phyloP scores from a whole-genome alignment of 23 red algal genomes.

The Rhodosorus marinus region DNA sequence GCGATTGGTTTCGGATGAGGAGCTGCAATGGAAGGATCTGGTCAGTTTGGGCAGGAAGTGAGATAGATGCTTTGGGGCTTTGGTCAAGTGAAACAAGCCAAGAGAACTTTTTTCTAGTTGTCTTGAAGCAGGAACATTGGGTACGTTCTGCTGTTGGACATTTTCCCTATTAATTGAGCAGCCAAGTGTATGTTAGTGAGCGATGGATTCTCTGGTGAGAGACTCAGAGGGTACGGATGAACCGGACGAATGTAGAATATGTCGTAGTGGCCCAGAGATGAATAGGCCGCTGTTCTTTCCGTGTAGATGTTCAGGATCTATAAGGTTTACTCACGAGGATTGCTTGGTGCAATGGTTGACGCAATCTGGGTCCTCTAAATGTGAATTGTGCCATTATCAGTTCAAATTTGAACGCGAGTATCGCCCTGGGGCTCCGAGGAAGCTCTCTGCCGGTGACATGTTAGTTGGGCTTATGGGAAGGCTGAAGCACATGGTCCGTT shows the following conservation, averaged over 20 bases:
- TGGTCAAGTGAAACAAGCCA: too few relatives aligned
- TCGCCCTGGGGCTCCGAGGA: constrained; percentile 44
- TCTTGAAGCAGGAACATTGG: too few relatives aligned
- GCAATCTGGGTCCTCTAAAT: constrained; percentile 41
- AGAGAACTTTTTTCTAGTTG: too few relatives aligned
- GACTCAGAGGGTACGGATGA: too few relatives aligned
- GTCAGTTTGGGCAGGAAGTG: too few relatives aligned
- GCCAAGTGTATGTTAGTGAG: too few relatives aligned
- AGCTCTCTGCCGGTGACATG: constrained; percentile 50
- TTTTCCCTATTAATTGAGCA: too few relatives aligned
- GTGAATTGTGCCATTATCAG: constrained; percentile 75
- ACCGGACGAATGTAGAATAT: constrained; percentile 99
- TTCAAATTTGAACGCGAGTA: constrained; percentile 82
- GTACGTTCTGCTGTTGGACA: too few relatives aligned
- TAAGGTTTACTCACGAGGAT: constrained; percentile 83
- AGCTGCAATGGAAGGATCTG: too few relatives aligned
- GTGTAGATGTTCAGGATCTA: constrained; percentile 77
- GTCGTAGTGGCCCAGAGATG: constrained; percentile 42
- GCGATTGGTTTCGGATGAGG: too few relatives aligned
- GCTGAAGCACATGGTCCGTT: constrained; percentile 10
- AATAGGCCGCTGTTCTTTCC: constrained; percentile 68
- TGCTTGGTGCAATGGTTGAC: constrained; percentile 79
- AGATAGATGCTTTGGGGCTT: too few relatives aligned
- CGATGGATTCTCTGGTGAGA: too few relatives aligned
- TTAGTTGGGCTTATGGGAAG: constrained; percentile 17